Evolutionary conservation across 108 stramenopile species (phyloP), one percentile per base, ranked within the genome.

Genomic region (Stephanodiscus triporus): DNA sequence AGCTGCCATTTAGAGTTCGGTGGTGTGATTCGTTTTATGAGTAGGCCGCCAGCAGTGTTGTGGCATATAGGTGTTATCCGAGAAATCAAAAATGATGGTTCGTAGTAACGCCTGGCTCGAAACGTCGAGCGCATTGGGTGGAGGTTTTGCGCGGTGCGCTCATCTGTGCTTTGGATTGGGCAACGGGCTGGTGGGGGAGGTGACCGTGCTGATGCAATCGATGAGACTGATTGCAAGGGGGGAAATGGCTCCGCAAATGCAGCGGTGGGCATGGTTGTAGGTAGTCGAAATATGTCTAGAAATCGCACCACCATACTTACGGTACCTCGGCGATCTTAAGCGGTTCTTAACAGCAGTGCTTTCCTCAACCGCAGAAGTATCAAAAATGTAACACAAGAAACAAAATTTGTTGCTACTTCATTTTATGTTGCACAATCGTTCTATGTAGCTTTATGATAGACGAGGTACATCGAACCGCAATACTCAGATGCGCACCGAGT

Each of bases 131-230:
- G 11, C 85, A 77, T 66, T 94, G 93, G 93, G 77, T 73, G 26
- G 75, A 80, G 11, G 70, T 81, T 7, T 50, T 84, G 69, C 49
- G 53, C 40, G 67, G 70, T 22, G 69, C 79, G 5, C 51, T 84
- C 45, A 62, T 13, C 63, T 34, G 27, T 84, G 83, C 56, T 60
- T 66, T 42, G 78, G 67, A 27, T 66, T 83, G 74, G 73, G 82
- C 49, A 32, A 77, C 27, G 47, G 62, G 38, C 27, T 53, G 79
- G 66, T 63, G 61, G 45, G 81, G 85, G 50, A 86, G n/a, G 85
- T 92, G 11, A 91, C 91, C 4, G 85, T 95, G 58, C 94, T 91
- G 0, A 93, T 95, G 94, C 60, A 93, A 40, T 79, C 90, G 1
- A 73, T 95, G 63, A 76, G 94, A 32, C 70, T 92, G 50, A 84